These are phyloP conservation scores for Hypoxylon cercidicola DNA, from an alignment of 495 filamentous ascomycete genomes.

Conservation along the genomic window DNA sequence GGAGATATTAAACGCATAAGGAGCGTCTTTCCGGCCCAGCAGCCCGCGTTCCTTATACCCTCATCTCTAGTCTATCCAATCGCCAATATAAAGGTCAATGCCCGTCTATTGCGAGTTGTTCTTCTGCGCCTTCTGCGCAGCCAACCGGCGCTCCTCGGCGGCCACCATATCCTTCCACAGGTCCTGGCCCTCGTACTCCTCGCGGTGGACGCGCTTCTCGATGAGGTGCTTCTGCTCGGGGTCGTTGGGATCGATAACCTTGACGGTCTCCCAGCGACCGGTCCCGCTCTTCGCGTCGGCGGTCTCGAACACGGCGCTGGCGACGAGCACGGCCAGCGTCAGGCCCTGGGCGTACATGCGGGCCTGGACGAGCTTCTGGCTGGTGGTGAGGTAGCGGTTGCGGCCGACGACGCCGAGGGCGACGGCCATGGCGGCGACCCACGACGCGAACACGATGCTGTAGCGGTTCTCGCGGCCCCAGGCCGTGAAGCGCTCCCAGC, in stretches of 20 bases:
- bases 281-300: constrained; percentile 78
- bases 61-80: constrained; percentile 1
- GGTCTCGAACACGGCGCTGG: constrained; percentile 89
- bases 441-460: constrained; percentile 83
- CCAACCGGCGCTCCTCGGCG: constrained; percentile 75
- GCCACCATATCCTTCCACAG: constrained; percentile 91
- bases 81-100: not conserved
- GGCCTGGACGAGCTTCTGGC: constrained; percentile 96
- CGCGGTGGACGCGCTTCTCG: constrained; percentile 75
- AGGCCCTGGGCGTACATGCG: constrained; percentile 97
- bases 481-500: constrained; percentile 60
- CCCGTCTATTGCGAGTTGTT: constrained; percentile 5
- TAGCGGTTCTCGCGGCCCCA: constrained; percentile 84
- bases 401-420: constrained; percentile 80
- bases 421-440: constrained; percentile 83
- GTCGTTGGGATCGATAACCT: constrained; percentile 76
- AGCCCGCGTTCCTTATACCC: not conserved
- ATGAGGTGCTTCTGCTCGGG: constrained; percentile 76
- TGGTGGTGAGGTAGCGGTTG: constrained; percentile 76
- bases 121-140: constrained; percentile 63
- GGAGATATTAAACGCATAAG: not conserved
- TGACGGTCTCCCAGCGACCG: constrained; percentile 80
- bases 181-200: constrained; percentile 82
- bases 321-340: constrained; percentile 87
- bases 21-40: not conserved